Percentiles rank a stretch among this genome's conserved stretches.
Conservation (phyloP, 140 eudicot species). For the Erigeron philadelphicus region DNA sequence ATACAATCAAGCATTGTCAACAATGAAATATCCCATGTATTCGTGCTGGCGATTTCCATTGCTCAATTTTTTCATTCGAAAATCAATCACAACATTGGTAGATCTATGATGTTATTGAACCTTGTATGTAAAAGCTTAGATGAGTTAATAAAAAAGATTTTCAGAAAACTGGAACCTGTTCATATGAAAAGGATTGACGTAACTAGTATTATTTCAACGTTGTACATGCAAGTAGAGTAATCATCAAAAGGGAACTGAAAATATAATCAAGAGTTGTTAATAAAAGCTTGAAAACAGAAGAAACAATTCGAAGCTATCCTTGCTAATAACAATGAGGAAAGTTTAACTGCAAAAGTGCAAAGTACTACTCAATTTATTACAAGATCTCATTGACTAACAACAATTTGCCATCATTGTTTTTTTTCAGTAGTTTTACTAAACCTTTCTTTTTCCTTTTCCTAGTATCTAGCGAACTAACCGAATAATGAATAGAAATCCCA, state of each 20-base stretch:
- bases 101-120: background rate
- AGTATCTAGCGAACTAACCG: background rate
- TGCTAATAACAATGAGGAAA: background rate
- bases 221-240: background rate
- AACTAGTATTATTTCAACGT: background rate
- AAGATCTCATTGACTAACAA: background rate
- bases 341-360: background rate
- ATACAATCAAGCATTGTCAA: background rate
- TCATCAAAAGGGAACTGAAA: background rate
- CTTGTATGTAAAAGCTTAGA: background rate
- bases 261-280: too few relatives aligned
- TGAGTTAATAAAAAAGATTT: background rate
- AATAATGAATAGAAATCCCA: background rate
- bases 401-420: background rate
- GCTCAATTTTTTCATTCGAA: background rate
- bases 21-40: background rate
- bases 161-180: background rate
- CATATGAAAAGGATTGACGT: background rate
- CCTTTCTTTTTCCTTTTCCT: background rate
- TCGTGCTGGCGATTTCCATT: background rate
- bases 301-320: background rate
- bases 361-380: background rate
- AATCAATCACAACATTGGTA: background rate
- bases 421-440: background rate
- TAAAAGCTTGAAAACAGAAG: background rate